Conservation (phyloP, 2,329 filamentous ascomycete species). For the Ophiostoma himal-ulmi region DNA sequence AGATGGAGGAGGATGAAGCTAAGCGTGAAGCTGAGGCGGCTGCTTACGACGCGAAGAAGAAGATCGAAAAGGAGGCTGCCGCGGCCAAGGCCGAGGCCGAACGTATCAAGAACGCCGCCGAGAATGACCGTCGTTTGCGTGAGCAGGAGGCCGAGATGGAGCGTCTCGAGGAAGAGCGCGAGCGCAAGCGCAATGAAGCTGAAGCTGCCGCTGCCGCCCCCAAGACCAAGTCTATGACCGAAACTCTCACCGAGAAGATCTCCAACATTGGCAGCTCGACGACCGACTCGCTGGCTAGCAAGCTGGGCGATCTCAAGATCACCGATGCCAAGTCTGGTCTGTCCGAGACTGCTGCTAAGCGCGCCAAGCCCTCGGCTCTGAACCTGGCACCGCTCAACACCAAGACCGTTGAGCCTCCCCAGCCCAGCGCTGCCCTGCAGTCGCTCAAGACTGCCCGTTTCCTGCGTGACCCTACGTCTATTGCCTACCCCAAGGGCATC, state of each 20-base stretch:
- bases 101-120: conserved; percentile 22
- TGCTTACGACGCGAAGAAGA: conserved; percentile 25
- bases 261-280: conserved; percentile 36
- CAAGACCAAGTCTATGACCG: conserved; percentile 45
- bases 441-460: conserved; percentile 88
- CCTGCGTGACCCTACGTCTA: conserved; percentile 69
- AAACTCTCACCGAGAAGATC: conserved; percentile 44
- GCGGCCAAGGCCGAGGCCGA: conserved; percentile 25
- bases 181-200: conserved; percentile 47
- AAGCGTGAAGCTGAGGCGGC: conserved; percentile 25
- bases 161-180: conserved; percentile 64
- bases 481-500: conserved; percentile 74
- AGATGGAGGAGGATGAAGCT: conserved; percentile 29
- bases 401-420: conserved; percentile 80
- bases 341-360: conserved; percentile 42
- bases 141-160: conserved; percentile 70
- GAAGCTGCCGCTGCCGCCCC: conserved; percentile 25
- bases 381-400: conserved; percentile 78
- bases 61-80: conserved; percentile 21
- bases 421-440: conserved; percentile 90
- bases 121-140: conserved; percentile 49
- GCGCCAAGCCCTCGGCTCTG: conserved; percentile 73
- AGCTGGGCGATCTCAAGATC: conserved; percentile 49
- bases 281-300: conserved; percentile 42
- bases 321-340: conserved; percentile 33